phyloP scores from a whole-genome alignment of 2,329 filamentous ascomycete species.

The Fusarium circinatum region DNA sequence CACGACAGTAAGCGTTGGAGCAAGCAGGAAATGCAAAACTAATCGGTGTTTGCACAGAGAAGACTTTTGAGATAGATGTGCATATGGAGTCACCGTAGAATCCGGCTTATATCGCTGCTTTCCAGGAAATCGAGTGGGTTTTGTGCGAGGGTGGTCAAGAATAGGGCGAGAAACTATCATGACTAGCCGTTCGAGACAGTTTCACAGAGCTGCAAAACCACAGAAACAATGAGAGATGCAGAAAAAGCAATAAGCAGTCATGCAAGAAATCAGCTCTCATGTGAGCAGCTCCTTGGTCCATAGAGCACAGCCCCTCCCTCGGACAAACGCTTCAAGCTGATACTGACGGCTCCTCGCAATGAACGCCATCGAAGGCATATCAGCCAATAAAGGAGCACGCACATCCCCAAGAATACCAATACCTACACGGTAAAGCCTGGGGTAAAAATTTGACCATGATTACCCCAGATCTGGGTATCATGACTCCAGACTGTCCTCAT shows the following conservation, averaged over 20 bases:
- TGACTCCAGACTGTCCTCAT: conserved; percentile 10
- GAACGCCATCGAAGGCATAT: conserved; percentile 7
- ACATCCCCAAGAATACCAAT: conserved; percentile 21
- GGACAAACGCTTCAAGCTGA: conserved; percentile 21
- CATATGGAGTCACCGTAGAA: not conserved
- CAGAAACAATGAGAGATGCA: not conserved
- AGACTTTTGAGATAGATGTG: not conserved
- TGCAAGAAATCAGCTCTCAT: conserved; percentile 6
- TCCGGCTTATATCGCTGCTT: not conserved
- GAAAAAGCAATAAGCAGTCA: conserved; percentile 4
- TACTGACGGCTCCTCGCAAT: conserved; percentile 8
- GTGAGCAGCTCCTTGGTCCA: conserved; percentile 26
- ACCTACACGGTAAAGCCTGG: conserved; percentile 9
- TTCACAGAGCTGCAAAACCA: not conserved
- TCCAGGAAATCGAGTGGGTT: not conserved
- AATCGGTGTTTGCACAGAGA: not conserved
- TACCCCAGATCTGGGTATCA: conserved; percentile 21
- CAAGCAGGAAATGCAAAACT: not conserved
- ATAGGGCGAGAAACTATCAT: conserved; percentile 15
- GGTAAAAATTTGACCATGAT: conserved; percentile 7
- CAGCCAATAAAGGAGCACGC: conserved; percentile 12
- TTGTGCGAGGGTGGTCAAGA: not conserved
- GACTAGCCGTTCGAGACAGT: conserved; percentile 1
- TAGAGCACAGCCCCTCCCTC: conserved; percentile 15
- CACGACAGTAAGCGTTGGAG: not conserved